Percentiles rank a stretch among this genome's conserved stretches.
These are phyloP conservation scores for Gigaspora rosea DNA, from an alignment of 192 early-diverging fungal genomes.

Conservation along the genomic window DNA sequence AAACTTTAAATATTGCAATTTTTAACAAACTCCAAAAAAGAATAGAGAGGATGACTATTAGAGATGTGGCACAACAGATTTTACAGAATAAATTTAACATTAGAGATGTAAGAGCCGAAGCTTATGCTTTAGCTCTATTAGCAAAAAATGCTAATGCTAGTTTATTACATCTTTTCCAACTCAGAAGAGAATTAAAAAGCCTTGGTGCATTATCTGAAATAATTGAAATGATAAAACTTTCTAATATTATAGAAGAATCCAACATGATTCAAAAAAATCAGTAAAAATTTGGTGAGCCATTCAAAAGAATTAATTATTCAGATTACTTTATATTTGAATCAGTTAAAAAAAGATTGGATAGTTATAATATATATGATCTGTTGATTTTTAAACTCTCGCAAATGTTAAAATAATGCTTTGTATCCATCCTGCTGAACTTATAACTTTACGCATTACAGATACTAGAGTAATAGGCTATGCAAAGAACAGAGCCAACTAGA, in stretches of 20 bases:
- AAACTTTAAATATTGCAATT: no score
- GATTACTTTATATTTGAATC: slow-evolving; percentile 23
- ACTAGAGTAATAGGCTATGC: not conserved
- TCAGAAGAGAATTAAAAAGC: no score
- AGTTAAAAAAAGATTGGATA: slow-evolving; percentile 26
- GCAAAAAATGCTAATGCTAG: no score
- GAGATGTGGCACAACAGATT: no score
- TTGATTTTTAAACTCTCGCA: no score
- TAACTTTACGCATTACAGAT: slow-evolving; percentile 24
- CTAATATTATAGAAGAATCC: no score
- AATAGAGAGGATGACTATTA: no score
- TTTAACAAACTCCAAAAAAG: no score
- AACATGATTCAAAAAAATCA: not conserved
- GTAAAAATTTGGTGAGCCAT: not conserved
- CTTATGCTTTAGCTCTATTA: no score
- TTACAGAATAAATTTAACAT: no score
- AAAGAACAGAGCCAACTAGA: slow-evolving; percentile 7
- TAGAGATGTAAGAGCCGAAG: no score
- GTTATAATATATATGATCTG: slow-evolving; percentile 3
- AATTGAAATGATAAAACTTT: slow-evolving; percentile 8
- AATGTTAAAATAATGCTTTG: slow-evolving; percentile 23
- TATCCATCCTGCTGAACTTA: slow-evolving; percentile 17
- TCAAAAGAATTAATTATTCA: slow-evolving; percentile 11
- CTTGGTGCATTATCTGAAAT: slow-evolving; percentile 11
- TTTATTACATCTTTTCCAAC: no score